Evolutionary conservation across 441 rosid species (phyloP), one percentile per base, ranked within the genome.

Genomic region (Erysimum cheiri): DNA sequence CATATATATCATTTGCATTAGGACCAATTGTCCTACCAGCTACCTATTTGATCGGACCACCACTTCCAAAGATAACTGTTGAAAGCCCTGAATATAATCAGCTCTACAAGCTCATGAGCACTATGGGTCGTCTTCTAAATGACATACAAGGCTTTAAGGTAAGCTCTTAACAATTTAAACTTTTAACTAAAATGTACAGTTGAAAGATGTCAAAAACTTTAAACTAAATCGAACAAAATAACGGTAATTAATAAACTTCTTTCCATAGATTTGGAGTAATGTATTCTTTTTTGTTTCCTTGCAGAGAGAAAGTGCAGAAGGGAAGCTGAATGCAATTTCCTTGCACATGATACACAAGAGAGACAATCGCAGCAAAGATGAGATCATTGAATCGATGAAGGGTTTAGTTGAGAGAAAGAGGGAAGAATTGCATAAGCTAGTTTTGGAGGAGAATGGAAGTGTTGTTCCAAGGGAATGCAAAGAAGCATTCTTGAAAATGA

Each of bases 21-120:
- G 98, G 93, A 63, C 98, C 96, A 3, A 83, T 88, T 39, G 82
- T 88, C 73, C 90, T 88, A 72, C 92, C 91, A 3, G 76, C 88
- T 29, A 75, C 85, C 9, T 91, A 83, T 71, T 76, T 93, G 49
- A 77, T 87, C 6, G 93, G 97, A 61, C 93, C 97, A 43, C 78
- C 60, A 55, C 82, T 93, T 36, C 62, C 82, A 2, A 87, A 86
- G 53, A 76, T 79, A 44, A 79, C 74, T 6, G 78, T 76, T 6
- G 60, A 69, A 66, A 77, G 81, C 77, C 29, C 47, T 0, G 88
- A 87, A 72, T 75, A 73, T 28, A 71, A 67, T 28, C 60, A 76
- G 43, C 80, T 93, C 14, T 86, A 43, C 56, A 72, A 80, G 80
- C 79, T 83, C 35, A 77, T 85, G 82, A 83, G 97, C 79, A 90